Percentiles rank a stretch among this genome's conserved stretches.
These are phyloP conservation scores for Nicotiana noctiflora DNA, from an alignment of 257 asterid genomes.

Conservation along the genomic window DNA sequence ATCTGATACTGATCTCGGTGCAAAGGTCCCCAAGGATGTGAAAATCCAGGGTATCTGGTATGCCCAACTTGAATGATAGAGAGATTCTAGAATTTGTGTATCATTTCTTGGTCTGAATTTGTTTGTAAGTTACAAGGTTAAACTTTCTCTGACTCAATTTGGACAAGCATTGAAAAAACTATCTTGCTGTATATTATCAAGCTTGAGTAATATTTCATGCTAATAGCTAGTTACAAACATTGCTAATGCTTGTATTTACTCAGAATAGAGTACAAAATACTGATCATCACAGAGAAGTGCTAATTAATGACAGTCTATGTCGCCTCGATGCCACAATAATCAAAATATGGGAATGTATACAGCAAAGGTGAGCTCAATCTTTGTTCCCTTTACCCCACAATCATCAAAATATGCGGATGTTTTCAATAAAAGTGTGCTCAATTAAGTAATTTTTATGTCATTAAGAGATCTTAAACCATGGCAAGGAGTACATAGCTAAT, in stretches of 20 bases:
- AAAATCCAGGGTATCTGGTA: constrained; percentile 94
- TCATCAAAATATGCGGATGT: background rate
- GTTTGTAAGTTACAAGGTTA: constrained; percentile 33
- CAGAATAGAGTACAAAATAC: background rate
- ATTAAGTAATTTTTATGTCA: background rate
- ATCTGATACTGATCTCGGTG: constrained; percentile 92
- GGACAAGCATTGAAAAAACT: constrained; percentile 24
- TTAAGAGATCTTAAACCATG: background rate
- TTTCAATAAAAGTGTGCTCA: background rate
- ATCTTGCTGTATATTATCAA: constrained; percentile 36
- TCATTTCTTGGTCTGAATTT: constrained; percentile 31
- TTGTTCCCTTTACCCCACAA: too few species aligned
- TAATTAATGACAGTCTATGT: background rate
- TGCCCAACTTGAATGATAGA: constrained; percentile 79
- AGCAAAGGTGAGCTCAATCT: background rate
- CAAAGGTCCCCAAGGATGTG: constrained; percentile 93
- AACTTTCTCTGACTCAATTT: constrained; percentile 24
- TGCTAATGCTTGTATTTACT: background rate
- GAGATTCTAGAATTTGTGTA: constrained; percentile 9
- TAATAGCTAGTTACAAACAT: constrained; percentile 5
- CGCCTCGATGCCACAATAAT: background rate
- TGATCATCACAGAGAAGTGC: background rate
- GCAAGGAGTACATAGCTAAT: background rate
- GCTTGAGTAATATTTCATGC: constrained; percentile 1
- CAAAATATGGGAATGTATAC: background rate